Conservation (phyloP, 306 rosid species). For the Malus sieversii region DNA sequence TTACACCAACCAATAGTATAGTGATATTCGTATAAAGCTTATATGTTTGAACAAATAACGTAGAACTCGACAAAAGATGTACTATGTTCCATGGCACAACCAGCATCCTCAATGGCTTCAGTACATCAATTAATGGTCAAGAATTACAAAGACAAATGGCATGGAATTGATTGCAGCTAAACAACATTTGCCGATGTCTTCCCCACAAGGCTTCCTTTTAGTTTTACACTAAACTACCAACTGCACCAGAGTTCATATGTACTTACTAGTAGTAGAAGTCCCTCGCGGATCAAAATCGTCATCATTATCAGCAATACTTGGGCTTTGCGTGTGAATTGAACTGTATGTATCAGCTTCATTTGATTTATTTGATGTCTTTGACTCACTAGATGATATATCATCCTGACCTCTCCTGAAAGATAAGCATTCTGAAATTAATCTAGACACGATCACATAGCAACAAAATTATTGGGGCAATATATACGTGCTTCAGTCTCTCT, state of each 20-base stretch:
- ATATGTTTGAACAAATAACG: not conserved
- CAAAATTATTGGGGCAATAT: not conserved
- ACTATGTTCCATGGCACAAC: not conserved
- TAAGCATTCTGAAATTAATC: constrained; percentile 25
- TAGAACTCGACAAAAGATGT: not conserved
- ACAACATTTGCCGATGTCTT: constrained; percentile 1
- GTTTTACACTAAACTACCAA: not conserved
- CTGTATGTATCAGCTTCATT: constrained; percentile 33
- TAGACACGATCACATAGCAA: constrained; percentile 13
- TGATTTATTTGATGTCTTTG: constrained; percentile 47
- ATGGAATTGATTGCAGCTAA: not conserved
- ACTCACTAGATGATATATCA: constrained; percentile 32
- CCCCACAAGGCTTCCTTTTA: constrained; percentile 11
- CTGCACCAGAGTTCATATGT: constrained; percentile 4
- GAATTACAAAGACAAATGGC: not conserved
- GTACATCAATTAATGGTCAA: not conserved
- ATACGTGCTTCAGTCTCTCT: not conserved
- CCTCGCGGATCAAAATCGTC: constrained; percentile 98
- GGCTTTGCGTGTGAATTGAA: constrained; percentile 43
- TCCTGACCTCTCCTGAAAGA: constrained; percentile 54
- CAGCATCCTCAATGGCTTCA: not conserved
- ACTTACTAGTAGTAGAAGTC: constrained; percentile 67
- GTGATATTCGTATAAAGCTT: not conserved
- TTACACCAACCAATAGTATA: not conserved
- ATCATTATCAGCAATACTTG: constrained; percentile 39